These are phyloP conservation scores for Puya raimondii DNA, from an alignment of 176 grass and related monocot genomes.

Conservation along the genomic window DNA sequence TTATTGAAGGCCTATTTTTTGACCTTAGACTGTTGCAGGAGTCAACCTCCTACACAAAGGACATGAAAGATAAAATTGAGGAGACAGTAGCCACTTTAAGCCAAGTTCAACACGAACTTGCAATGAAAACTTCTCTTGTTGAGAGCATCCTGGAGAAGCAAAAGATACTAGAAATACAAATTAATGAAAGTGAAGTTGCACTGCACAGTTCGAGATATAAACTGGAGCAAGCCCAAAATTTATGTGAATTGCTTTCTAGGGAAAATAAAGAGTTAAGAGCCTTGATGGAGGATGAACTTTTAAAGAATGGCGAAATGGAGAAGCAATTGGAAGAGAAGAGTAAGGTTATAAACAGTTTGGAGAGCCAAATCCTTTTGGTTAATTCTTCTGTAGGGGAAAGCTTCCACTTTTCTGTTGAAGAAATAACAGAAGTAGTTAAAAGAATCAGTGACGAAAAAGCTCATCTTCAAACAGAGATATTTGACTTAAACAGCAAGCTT, in stretches of 20 bases:
- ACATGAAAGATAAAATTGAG: constrained; percentile 55
- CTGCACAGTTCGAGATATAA: constrained; percentile 46
- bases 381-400: constrained; percentile 41
- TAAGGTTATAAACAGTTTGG: constrained; percentile 56
- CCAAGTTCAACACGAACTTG: constrained; percentile 49
- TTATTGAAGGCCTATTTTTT: constrained; percentile 67
- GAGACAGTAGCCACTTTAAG: constrained; percentile 33
- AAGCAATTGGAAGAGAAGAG: constrained; percentile 47
- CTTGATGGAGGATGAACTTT: constrained; percentile 49
- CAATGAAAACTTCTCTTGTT: constrained; percentile 35
- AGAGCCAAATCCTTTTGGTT: constrained; percentile 54
- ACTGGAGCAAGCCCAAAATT: constrained; percentile 42
- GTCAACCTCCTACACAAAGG: constrained; percentile 40
- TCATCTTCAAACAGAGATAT: constrained; percentile 39
- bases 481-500: constrained; percentile 45
- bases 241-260: constrained; percentile 35
- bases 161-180: constrained; percentile 41
- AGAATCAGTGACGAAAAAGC: constrained; percentile 33
- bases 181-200: constrained; percentile 33
- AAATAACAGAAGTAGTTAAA: constrained; percentile 38
- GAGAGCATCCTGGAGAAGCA: constrained; percentile 45
- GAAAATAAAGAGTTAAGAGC: constrained; percentile 55
- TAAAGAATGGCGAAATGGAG: constrained; percentile 37
- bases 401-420: constrained; percentile 28
- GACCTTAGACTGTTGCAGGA: constrained; percentile 83